A percentile compares a stretch with the other conserved stretches of the same genome.
Evolutionary conservation across 192 early-diverging fungal genomes (phyloP).

Genomic region (Gigaspora rosea): DNA sequence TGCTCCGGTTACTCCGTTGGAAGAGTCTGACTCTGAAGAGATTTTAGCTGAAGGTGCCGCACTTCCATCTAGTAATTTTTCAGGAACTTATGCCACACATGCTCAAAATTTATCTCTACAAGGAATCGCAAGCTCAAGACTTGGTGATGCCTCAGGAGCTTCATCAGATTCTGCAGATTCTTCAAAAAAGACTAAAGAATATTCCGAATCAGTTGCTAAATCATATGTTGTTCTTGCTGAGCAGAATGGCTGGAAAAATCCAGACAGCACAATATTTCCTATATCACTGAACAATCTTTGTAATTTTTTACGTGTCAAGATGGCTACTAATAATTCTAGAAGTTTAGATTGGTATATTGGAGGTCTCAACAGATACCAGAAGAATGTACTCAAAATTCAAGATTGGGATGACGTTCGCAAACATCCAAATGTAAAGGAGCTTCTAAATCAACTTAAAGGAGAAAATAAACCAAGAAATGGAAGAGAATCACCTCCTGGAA

Average conservation of each 20-base stretch:
- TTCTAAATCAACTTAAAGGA: slow-evolving; percentile 6
- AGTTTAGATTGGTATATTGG: slow-evolving; percentile 26
- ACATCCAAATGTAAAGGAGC: slow-evolving; percentile 8
- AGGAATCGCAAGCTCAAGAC: not conserved
- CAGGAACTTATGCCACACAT: no score
- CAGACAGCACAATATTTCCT: slow-evolving; percentile 15
- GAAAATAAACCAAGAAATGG: not conserved
- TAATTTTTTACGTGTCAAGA: slow-evolving; percentile 14
- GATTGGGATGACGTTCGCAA: slow-evolving; percentile 23
- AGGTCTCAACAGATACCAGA: slow-evolving; percentile 24
- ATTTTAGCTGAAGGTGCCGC: no score
- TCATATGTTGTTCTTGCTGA: slow-evolving; percentile 12
- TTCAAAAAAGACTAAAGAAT: slow-evolving; percentile 8
- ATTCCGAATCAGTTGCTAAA: not conserved
- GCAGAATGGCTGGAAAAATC: slow-evolving; percentile 16
- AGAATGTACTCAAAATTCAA: not conserved
- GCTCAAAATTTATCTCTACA: not conserved
- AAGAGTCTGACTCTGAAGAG: no score
- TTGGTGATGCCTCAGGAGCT: not conserved
- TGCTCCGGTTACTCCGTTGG: no score
- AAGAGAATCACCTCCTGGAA: not conserved
- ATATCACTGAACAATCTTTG: not conserved
- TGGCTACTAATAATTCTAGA: slow-evolving; percentile 6
- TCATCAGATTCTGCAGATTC: slow-evolving; percentile 4
- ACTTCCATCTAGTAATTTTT: no score